phyloP scores from a whole-genome alignment of 768 basidiomycete genomes.

The Xerocomellus chrysenteron region DNA sequence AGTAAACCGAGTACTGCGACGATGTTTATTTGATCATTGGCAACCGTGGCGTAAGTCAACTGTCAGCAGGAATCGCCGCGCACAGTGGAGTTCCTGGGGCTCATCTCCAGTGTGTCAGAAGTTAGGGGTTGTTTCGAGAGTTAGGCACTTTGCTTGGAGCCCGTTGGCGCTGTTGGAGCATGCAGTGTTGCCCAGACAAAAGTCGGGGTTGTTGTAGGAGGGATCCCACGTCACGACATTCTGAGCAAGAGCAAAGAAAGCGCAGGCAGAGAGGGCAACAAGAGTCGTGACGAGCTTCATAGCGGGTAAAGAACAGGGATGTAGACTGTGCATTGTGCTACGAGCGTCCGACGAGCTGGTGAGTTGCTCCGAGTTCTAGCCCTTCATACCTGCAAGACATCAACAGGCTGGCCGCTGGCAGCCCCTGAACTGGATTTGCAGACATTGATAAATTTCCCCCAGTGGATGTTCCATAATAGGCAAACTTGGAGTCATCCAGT shows the following conservation, averaged over 20 bases:
- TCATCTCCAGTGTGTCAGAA: conserved; percentile 35
- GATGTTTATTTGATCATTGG: conserved; percentile 24
- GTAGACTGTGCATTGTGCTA: background rate
- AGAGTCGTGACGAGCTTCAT: background rate
- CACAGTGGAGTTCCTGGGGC: conserved; percentile 39
- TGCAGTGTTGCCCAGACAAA: conserved; percentile 28
- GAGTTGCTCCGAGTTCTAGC: background rate
- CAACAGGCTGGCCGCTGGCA: background rate
- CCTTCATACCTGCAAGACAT: background rate
- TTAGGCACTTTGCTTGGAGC: conserved; percentile 30
- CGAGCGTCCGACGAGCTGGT: background rate
- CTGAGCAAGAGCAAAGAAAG: background rate
- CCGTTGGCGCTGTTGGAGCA: conserved; percentile 38
- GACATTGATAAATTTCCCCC: background rate
- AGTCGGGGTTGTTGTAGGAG: conserved; percentile 23
- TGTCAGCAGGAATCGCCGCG: conserved; percentile 62
- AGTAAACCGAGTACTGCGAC: background rate
- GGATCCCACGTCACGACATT: conserved; percentile 1
- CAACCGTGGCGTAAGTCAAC: conserved; percentile 43
- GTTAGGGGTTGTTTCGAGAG: conserved; percentile 32
- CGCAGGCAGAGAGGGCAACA: background rate
- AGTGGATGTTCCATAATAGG: background rate
- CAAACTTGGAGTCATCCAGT: background rate
- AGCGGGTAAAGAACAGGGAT: background rate
- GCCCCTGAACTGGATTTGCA: background rate